phyloP scores from a whole-genome alignment of 306 rosid species.

The Prunus persica region Prunus_persica_NCBIv2 NC_034010.1:13534501-13535000 shows the following conservation, averaged over 20 bases:
- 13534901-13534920: not conserved
- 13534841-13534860: no score
- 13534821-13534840: not conserved
- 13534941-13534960: not conserved
- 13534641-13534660: not conserved
- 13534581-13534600: conserved; percentile 74
- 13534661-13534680: not conserved
- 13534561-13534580: conserved; percentile 69
- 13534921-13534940: no score
- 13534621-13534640: conserved; percentile 41
- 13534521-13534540: conserved; percentile 43
- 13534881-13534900: not conserved
- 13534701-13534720: not conserved
- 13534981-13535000: not conserved
- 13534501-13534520: conserved; percentile 57
- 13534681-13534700: not conserved
- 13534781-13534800: not conserved
- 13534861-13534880: not conserved
- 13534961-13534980: not conserved
- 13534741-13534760: not conserved
- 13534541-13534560: conserved; percentile 44
- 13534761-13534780: not conserved
- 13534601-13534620: conserved; percentile 66
- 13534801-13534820: not conserved
- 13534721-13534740: not conserved